Base-by-base conservation (phyloP, 2,329 filamentous ascomycete genomes). In the Xylariaceae sp. region DNA sequence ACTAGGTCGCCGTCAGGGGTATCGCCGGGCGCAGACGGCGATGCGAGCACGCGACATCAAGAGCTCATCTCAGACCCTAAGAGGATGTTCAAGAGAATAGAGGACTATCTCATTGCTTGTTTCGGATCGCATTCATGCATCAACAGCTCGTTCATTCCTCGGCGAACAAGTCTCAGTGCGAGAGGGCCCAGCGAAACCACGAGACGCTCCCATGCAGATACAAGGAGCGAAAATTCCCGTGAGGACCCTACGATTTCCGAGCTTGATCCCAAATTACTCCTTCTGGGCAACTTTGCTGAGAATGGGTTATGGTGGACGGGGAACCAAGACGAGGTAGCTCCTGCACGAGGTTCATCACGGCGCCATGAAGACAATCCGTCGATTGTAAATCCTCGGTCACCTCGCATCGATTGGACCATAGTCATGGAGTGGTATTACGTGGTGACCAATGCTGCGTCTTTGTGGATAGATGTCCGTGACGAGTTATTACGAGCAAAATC, bases 271-370 rank as follows among this genome's bases (percentile, higher is more conserved):
- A 94, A 90, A 62, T 78, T 87, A 5, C 71, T 92, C 17, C 72
- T 90, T 6, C 67, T 91, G 2, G 88, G 87, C 2, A 82, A 91
- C 60, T 76, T 91, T 57, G 86, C 85, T 1, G 89, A 94, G 63
- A 94, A 94, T 62, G 88, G 87, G 2, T 81, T 80, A 7, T 92
- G 87, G 89, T 92, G 88, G 87, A 84, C 85, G 42, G 87, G 85
- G 1, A 77, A 77, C 43, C 74, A 78, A 60, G 66, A 74, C 33
- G 67, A 72, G 44, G 45, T 60, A 46, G 42, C 61, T 54, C 61
- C 66, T 47, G 58, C 58, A 54, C 69, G 64, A 58, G 63, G 57
- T 58, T 48, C 63, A 52, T 65, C 68, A 50, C 58, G 67, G 36
- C 62, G 62, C 30, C 67, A 64, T 38, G 67, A 69, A 4, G 62